Base-by-base conservation (phyloP, 2,329 filamentous ascomycete species). In the Pestalotiopsis sp. region DNA sequence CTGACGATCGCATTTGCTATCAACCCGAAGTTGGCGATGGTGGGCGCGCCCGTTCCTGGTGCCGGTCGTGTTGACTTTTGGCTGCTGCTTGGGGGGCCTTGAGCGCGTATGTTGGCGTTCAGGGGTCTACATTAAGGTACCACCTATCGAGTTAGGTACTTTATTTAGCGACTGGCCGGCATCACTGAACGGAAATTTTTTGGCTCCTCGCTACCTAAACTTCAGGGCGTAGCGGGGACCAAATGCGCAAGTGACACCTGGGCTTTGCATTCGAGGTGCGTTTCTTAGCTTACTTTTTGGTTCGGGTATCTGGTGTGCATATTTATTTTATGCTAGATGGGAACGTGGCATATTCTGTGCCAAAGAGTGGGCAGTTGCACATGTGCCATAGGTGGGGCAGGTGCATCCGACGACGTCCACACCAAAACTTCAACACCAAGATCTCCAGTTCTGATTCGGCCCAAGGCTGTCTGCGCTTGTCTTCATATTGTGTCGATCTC, bases 1-100 rank as follows among this genome's bases (percentile, higher is more conserved):
- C 67, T 68, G 67, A 68, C 63, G 67, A 68, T 68, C 63, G 52
- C 57, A 62, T 68, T 68, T 59, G 45, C 38, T 63, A 39, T 62
- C 17, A 59, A 58, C 41, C 55, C 31, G 17, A 57, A 52, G 20
- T 45, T 31, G 20, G 52, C n/a, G 52, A 58, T 25, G 52, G 52
- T 12, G n/a, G n/a, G 11, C 27, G 20, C 20, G 23, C 57, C 17
- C 27, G 57, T n/a, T 59, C 57, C 57, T 36, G 9, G 57, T 58
- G 12, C 23, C 27, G 20, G 57, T 59, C 57, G 12, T 62, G 59
- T 36, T 62, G 59, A 62, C 57, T 59, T 27, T 36, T 9, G 23
- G 57, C 31, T 36, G 20, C 45, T 17, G 45, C 45, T 52, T 17
- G 14, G 45, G 14, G 14, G 45, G 9, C 45, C 20, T 17, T 52